Percentiles rank a stretch among this genome's conserved stretches.
phyloP scores from a whole-genome alignment of 352 stramenopile species.

The Albugo candida region DNA sequence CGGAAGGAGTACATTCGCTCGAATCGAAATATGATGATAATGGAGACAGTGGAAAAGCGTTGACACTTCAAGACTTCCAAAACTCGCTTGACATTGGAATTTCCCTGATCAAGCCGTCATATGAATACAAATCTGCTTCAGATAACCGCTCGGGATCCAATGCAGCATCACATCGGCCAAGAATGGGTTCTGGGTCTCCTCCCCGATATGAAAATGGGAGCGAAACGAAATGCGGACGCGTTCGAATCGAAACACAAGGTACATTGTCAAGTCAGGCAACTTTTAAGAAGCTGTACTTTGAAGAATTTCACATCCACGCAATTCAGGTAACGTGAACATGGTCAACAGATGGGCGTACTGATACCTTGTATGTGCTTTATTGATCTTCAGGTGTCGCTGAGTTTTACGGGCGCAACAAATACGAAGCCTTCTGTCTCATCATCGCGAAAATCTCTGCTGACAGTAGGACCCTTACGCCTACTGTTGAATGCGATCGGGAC shows the following conservation, averaged over 20 bases:
- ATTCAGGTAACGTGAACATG: slow-evolving; percentile 22
- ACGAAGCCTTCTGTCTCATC: slow-evolving; percentile 2
- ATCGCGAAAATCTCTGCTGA: slow-evolving; percentile 9
- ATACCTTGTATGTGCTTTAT: neutral
- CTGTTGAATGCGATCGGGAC: slow-evolving; percentile 77
- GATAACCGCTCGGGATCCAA: neutral
- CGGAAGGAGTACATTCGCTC: slow-evolving; percentile 17
- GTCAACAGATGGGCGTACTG: neutral
- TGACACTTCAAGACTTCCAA: no score
- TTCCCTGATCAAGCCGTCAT: neutral
- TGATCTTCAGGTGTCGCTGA: slow-evolving; percentile 45
- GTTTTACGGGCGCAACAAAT: slow-evolving; percentile 62
- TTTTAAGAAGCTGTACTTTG: slow-evolving; percentile 73
- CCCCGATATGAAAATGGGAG: no score
- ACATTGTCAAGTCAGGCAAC: neutral
- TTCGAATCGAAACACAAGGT: neutral
- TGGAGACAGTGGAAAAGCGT: no score
- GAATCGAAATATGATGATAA: slow-evolving; percentile 1
- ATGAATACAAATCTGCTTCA: neutral
- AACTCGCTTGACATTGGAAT: no score
- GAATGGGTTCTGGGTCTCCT: no score
- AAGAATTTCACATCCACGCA: slow-evolving; percentile 73
- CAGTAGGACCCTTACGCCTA: slow-evolving; percentile 53
- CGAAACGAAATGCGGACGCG: neutral
- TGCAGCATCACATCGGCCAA: no score